Evolutionary conservation across 108 stramenopile genomes (phyloP), one percentile per base, ranked within the genome.

Genomic region (Craspedostauros australis): DNA sequence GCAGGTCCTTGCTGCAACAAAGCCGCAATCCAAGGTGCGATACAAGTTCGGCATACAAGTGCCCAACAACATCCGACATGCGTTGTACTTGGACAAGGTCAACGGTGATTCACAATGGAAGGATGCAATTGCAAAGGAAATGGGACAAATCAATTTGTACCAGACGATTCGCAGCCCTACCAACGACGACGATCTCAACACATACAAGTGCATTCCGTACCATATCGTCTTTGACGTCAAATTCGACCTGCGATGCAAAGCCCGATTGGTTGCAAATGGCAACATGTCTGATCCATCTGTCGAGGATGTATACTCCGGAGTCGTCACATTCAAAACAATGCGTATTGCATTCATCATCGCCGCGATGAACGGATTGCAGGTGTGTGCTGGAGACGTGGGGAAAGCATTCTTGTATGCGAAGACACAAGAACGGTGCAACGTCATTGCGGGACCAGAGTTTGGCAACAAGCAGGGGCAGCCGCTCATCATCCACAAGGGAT

Each of bases 261-360:
- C 58, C 1, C 36, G 70, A 22, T 21, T 72, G 0, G 66, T 73
- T 4, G 72, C 69, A 3, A 50, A 49, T 46, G 69, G 69, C 9
- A 47, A 66, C 37, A 31, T 60, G 0, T 62, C 71, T 0, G 48
- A 60, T 6, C 12, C 24, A 27, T 2, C 44, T 20, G 3, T 38
- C 29, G 61, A 67, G 57, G 62, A 54, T 45, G 42, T 57, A 0
- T 57, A 57, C 14, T 56, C 60, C 0, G 52, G 61, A 2, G 62
- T 70, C 12, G 62, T 70, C 0, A 18, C 36, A 1, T 16, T 59
- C 15, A 58, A 70, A 12, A 58, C 61, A 2, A 51, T 75, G 1
- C 47, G 66, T 2, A 39, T 80, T 5, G 70, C 62, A 29, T 34
- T 79, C 11, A 20, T 65, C 1, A 18, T 75, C 2, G 78, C 67